Evolutionary conservation across 768 basidiomycete genomes (phyloP).

Genomic region (Suillus fuscotomentosus): DNA sequence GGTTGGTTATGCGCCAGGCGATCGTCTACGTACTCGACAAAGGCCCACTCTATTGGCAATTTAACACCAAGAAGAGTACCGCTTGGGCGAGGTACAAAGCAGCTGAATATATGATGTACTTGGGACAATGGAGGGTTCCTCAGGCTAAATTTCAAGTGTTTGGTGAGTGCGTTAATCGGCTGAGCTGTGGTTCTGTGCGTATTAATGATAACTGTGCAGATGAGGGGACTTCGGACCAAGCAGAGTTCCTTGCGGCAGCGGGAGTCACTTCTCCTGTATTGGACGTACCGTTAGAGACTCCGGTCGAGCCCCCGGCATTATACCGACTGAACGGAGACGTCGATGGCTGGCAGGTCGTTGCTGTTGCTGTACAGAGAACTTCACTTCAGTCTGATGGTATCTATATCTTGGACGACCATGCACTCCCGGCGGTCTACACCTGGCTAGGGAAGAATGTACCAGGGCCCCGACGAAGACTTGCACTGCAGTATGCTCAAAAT

Average conservation of each 20-base stretch:
- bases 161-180: constrained; percentile 32
- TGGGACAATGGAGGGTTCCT: constrained; percentile 42
- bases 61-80: constrained; percentile 52
- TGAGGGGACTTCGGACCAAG: constrained; percentile 47
- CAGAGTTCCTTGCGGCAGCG: constrained; percentile 48
- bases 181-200: neutral
- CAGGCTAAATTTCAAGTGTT: constrained; percentile 46
- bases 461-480: constrained; percentile 44
- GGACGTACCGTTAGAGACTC: constrained; percentile 6
- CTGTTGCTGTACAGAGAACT: constrained; percentile 28
- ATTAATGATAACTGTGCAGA: constrained; percentile 31
- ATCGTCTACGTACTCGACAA: constrained; percentile 63
- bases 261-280: constrained; percentile 29
- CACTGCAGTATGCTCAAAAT: constrained; percentile 53
- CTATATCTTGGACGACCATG: constrained; percentile 50
- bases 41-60: constrained; percentile 50
- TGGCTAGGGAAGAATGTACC: constrained; percentile 57
- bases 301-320: constrained; percentile 27
- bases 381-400: constrained; percentile 48
- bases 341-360: constrained; percentile 38
- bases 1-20: constrained; percentile 48
- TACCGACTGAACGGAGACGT: constrained; percentile 45
- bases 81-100: constrained; percentile 62
- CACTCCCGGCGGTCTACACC: constrained; percentile 47
- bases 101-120: constrained; percentile 52